A percentile compares a stretch with the other conserved stretches of the same genome.
These are phyloP conservation scores for Solanum ossicruentum DNA, from an alignment of 257 asterid genomes.

Conservation along the genomic window DNA sequence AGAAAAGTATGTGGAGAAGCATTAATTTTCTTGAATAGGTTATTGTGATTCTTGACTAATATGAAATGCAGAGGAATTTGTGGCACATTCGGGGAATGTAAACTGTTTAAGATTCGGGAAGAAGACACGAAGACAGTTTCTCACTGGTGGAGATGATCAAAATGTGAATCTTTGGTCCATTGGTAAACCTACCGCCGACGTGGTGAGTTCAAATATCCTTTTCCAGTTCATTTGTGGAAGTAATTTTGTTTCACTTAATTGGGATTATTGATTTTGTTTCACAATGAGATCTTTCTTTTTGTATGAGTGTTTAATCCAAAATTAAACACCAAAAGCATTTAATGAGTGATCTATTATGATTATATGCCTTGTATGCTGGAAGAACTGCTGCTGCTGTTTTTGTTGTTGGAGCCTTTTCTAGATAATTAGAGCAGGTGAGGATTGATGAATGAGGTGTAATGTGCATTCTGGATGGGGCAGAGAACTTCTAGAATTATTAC, in stretches of 20 bases:
- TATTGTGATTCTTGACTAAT: slow-evolving; percentile 46
- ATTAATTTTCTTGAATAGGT: neutral
- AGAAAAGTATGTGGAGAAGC: neutral
- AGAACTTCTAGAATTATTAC: neutral
- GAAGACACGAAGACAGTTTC: slow-evolving; percentile 66
- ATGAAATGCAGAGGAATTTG: slow-evolving; percentile 74
- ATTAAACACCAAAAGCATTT: neutral
- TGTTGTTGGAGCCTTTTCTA: neutral
- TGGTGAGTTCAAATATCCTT: slow-evolving; percentile 35
- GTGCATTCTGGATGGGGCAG: neutral
- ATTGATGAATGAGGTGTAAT: neutral
- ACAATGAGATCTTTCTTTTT: neutral
- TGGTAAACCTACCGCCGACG: slow-evolving; percentile 72
- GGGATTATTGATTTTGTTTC: neutral
- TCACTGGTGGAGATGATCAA: slow-evolving; percentile 99
- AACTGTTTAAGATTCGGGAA: slow-evolving; percentile 93
- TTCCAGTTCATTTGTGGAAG: neutral
- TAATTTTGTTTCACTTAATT: neutral
- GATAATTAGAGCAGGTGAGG: neutral
- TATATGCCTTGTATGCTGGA: neutral
- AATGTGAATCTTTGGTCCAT: slow-evolving; percentile 90
- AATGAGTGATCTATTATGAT: neutral
- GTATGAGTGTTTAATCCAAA: neutral
- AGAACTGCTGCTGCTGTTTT: neutral
- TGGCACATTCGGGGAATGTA: slow-evolving; percentile 95